These are phyloP conservation scores for Penicillium sp. DNA, from an alignment of 2,329 filamentous ascomycete genomes.

Conservation along the genomic window DNA sequence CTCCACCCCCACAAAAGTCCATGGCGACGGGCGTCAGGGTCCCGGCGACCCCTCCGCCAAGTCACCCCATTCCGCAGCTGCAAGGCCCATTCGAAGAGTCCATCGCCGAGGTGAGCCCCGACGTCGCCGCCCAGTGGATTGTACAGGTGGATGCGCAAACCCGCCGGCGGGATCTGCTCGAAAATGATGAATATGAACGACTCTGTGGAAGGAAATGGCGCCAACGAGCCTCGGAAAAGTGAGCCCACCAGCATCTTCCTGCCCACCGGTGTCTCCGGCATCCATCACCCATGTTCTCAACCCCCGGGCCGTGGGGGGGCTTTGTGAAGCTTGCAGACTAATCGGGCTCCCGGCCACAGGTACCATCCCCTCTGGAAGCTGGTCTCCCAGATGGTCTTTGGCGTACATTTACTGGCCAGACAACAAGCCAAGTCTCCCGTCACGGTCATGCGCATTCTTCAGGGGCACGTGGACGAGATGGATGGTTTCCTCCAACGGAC, in stretches of 20 bases:
- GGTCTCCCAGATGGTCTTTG: conserved; percentile 87
- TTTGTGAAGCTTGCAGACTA: not conserved
- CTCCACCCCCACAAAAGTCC: not conserved
- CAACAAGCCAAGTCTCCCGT: conserved; percentile 81
- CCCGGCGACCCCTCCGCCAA: conserved; percentile 16
- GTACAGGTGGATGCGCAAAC: conserved; percentile 36
- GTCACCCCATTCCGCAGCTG: conserved; percentile 38
- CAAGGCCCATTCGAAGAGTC: conserved; percentile 44
- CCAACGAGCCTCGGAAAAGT: conserved; percentile 60
- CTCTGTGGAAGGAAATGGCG: conserved; percentile 72
- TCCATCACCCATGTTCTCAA: too few relatives aligned
- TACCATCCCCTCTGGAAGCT: conserved; percentile 88
- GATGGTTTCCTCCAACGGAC: conserved; percentile 85
- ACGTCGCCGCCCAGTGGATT: conserved; percentile 20
- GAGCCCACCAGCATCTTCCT: conserved; percentile 4
- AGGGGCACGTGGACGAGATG: conserved; percentile 87
- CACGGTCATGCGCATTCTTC: conserved; percentile 82
- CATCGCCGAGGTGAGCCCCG: conserved; percentile 34
- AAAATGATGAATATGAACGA: conserved; percentile 61
- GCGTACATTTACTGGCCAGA: conserved; percentile 79
- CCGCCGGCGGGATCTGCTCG: conserved; percentile 62
- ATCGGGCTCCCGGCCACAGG: conserved; percentile 30
- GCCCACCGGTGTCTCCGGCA: too few relatives aligned
- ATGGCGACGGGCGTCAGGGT: too few relatives aligned
- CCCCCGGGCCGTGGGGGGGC: too few relatives aligned